A percentile compares a stretch with the other conserved stretches of the same genome.
Evolutionary conservation across 192 early-diverging fungal species (phyloP).

Genomic region (Backusella psychrophila): DNA sequence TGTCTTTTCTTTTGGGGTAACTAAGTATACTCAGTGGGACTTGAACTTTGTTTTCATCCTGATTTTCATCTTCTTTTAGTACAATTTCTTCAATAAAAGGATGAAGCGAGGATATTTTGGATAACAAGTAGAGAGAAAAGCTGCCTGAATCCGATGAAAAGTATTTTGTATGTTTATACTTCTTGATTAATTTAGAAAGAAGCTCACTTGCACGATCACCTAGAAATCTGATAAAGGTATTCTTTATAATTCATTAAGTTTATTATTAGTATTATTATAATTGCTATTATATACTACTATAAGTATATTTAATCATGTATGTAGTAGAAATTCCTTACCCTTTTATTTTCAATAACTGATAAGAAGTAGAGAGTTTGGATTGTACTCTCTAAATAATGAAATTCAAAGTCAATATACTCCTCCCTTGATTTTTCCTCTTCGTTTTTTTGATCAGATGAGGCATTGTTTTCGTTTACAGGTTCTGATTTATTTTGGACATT

Average conservation of each 20-base stretch:
- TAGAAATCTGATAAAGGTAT: too few species aligned
- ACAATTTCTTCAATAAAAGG: background rate
- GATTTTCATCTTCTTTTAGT: background rate
- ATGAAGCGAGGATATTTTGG: background rate
- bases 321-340: rapidly evolving
- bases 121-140: background rate
- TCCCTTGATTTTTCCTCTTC: background rate
- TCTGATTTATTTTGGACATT: too few species aligned
- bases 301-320: background rate
- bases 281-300: too few species aligned
- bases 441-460: background rate
- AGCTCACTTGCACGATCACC: background rate
- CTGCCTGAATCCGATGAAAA: background rate
- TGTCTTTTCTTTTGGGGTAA: too few species aligned
- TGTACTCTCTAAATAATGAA: background rate
- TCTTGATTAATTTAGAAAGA: background rate
- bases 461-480: too few species aligned
- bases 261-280: too few species aligned
- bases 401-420: background rate
- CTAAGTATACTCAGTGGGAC: too few species aligned
- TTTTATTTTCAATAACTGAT: background rate
- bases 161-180: background rate
- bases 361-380: background rate
- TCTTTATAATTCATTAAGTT: too few species aligned
- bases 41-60: background rate